phyloP scores from a whole-genome alignment of 768 basidiomycete genomes.

The Psilocybe cubensis region DNA sequence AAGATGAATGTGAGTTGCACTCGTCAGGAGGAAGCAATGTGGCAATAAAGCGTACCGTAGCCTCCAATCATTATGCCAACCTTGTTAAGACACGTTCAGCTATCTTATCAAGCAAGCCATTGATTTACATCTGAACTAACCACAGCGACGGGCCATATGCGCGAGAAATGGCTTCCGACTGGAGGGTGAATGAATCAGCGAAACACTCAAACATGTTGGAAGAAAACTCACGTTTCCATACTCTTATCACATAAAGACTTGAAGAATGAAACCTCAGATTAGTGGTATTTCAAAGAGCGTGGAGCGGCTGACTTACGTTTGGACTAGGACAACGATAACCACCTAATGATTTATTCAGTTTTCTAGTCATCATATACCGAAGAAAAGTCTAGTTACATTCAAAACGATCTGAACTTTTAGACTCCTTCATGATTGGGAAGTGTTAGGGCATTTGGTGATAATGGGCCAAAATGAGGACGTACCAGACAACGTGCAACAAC shows the following conservation, averaged over 20 bases:
- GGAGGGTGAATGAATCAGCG: constrained; percentile 13
- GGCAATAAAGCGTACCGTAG: constrained; percentile 31
- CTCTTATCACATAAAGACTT: constrained; percentile 45
- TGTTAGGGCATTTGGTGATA: neutral
- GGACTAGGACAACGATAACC: constrained; percentile 44
- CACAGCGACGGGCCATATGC: constrained; percentile 14
- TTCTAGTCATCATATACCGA: neutral
- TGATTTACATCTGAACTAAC: constrained; percentile 12
- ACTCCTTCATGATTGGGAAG: constrained; percentile 21
- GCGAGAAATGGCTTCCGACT: constrained; percentile 16
- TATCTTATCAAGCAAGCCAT: neutral
- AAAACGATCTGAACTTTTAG: constrained; percentile 29
- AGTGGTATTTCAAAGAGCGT: too few relatives aligned
- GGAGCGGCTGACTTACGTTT: constrained; percentile 28
- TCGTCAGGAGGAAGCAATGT: neutral
- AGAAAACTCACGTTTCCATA: constrained; percentile 44
- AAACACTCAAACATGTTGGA: constrained; percentile 2
- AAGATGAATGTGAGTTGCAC: neutral
- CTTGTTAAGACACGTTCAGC: constrained; percentile 18
- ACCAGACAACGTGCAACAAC: constrained; percentile 32
- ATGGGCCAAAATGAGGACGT: constrained; percentile 3
- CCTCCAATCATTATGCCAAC: constrained; percentile 34
- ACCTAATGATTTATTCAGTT: constrained; percentile 26
- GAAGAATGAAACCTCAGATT: neutral
- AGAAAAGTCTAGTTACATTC: constrained; percentile 31